These are phyloP conservation scores for Amphichorda felina DNA, from an alignment of 2,329 filamentous ascomycete genomes.

Conservation along the genomic window DNA sequence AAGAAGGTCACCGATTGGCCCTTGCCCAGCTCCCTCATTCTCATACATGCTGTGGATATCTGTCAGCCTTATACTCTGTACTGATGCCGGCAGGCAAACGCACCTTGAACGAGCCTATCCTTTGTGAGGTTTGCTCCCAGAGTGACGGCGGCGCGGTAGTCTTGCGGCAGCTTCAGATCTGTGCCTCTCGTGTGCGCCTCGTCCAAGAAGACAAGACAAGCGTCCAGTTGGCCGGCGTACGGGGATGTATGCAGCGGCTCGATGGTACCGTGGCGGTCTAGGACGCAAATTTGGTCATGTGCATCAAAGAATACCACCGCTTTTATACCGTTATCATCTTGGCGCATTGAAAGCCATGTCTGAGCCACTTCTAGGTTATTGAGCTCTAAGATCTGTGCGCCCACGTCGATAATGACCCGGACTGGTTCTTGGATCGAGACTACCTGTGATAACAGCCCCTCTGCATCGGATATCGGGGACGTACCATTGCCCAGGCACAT, in stretches of 20 bases:
- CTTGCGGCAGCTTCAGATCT: conserved; percentile 40
- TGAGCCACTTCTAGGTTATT: conserved; percentile 36
- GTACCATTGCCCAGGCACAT: background rate
- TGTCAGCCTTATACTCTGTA: too few relatives aligned
- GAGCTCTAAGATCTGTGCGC: conserved; percentile 52
- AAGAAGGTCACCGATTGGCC: too few relatives aligned
- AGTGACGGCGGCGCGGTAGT: conserved; percentile 39
- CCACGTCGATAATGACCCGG: conserved; percentile 49
- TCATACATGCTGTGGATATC: too few relatives aligned
- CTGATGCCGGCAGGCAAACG: too few relatives aligned
- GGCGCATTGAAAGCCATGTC: conserved; percentile 43
- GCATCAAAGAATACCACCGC: conserved; percentile 45
- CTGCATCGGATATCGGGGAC: background rate
- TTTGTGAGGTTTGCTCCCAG: too few relatives aligned
- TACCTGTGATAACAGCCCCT: too few relatives aligned
- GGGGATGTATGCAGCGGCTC: conserved; percentile 40
- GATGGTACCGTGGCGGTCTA: conserved; percentile 2
- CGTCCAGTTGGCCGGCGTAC: conserved; percentile 37
- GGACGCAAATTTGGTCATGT: conserved; percentile 27
- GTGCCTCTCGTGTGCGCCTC: conserved; percentile 47
- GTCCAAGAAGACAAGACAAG: conserved; percentile 47
- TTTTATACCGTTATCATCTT: conserved; percentile 19
- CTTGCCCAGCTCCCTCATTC: too few relatives aligned
- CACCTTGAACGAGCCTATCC: too few relatives aligned
- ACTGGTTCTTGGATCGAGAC: conserved; percentile 16